Evolutionary conservation across 2,329 filamentous ascomycete species (phyloP).

Genomic region (Cladorrhinum sp.): DNA sequence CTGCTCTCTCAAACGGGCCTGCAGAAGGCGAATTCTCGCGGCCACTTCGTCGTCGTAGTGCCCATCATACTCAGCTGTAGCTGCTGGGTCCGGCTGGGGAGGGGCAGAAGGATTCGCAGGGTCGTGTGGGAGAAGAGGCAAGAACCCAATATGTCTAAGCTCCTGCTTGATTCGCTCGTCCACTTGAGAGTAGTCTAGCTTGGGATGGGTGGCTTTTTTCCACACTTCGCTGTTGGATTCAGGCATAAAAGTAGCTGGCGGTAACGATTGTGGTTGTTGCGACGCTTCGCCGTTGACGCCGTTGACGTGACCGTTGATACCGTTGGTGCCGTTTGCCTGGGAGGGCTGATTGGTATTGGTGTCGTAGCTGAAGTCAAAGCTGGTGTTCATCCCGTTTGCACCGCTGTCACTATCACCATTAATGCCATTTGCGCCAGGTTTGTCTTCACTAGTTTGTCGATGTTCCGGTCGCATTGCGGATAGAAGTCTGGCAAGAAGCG

Average conservation of each 20-base stretch:
- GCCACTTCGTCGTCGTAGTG: slow-evolving; percentile 94
- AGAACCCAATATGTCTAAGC: slow-evolving; percentile 83
- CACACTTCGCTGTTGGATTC: slow-evolving; percentile 73
- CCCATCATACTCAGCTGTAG: slow-evolving; percentile 72
- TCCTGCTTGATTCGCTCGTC: slow-evolving; percentile 92
- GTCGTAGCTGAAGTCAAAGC: slow-evolving; percentile 46
- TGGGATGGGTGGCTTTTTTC: slow-evolving; percentile 72
- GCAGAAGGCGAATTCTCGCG: slow-evolving; percentile 80
- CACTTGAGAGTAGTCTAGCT: slow-evolving; percentile 79
- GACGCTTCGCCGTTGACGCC: slow-evolving; percentile 34
- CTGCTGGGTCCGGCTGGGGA: slow-evolving; percentile 31
- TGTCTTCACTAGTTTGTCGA: slow-evolving; percentile 56
- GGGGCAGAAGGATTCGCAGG: slow-evolving; percentile 20
- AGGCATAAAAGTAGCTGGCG: slow-evolving; percentile 74
- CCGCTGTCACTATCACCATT: slow-evolving; percentile 47
- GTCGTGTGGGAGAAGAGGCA: slow-evolving; percentile 48
- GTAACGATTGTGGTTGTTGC: slow-evolving; percentile 37
- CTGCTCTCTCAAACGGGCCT: slow-evolving; percentile 76
- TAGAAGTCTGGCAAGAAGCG: slow-evolving; percentile 77
- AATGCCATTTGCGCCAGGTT: slow-evolving; percentile 43
- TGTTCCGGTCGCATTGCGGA: slow-evolving; percentile 77
- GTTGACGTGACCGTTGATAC: slow-evolving; percentile 28
- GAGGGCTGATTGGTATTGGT: slow-evolving; percentile 12
- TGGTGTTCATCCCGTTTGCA: slow-evolving; percentile 49
- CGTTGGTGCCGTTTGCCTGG: slow-evolving; percentile 35